Evolutionary conservation across 163 green algal genomes (phyloP), one percentile per base, ranked within the genome.

Genomic region (Prototheca wickerhamii): DNA sequence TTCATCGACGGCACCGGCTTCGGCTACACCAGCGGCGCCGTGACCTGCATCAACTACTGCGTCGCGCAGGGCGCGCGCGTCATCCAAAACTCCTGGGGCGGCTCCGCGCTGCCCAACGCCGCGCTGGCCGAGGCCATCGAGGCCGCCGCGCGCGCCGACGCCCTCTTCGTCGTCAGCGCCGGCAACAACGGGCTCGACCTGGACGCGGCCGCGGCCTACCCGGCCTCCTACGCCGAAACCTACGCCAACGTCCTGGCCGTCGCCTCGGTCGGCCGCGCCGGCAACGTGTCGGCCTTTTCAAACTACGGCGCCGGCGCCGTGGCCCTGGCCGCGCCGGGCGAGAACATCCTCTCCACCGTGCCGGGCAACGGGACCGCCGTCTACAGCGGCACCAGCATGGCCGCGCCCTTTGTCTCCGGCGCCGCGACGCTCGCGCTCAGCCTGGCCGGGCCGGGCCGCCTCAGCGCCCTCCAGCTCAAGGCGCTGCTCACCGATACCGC

Each of bases 241-340:
- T 49, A 50, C n/a, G 44, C 40, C 57, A 72, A 76, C 61, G 46
- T 76, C 35, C 40, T 76, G 56, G 69, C 70, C 31, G 69, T 76
- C n/a, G 69, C 20, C 0, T 42, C 61, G 25, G 49, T 49, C 4
- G 56, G 65, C 29, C 32, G 57, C 26, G 44, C 67, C 20, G 69
- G 60, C 29, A 31, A 58, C 21, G 34, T 65, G 23, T 31, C 43
- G 4, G 29, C n/a, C 49, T 65, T 63, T 25, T 68, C 62, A 21
- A 72, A 71, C 61, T 61, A 50, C 20, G 63, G 67, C 51, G 25
- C 37, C 28, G 6, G 18, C 35, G 44, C 35, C 33, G 63, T 76
- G n/a, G 52, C 66, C 53, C 28, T 76, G 31, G 54, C 34, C 4
- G 69, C 69, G n/a, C 69, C 69, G 1, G 69, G 69, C 7, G 37